These are phyloP conservation scores for Mycena capillaripes DNA, from an alignment of 768 basidiomycete species.

Conservation along the genomic window DNA sequence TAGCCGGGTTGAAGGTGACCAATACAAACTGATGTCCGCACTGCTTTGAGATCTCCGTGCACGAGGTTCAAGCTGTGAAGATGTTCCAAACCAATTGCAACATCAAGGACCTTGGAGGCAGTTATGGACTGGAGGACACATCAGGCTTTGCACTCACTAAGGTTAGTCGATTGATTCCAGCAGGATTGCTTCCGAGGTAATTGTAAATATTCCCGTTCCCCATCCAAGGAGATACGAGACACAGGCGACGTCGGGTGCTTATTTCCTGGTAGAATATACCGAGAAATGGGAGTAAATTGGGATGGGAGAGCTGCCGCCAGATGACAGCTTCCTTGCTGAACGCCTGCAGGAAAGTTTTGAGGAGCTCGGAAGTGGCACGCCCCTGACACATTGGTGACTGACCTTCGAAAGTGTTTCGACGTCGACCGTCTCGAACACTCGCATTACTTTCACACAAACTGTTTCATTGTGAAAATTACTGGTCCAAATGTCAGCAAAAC, in stretches of 20 bases:
- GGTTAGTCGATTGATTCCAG: constrained; percentile 35
- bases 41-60: constrained; percentile 48
- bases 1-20: neutral
- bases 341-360: neutral
- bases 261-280: constrained; percentile 37
- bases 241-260: constrained; percentile 28
- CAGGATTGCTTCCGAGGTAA: constrained; percentile 44
- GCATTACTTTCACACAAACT: constrained; percentile 21
- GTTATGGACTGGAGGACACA: neutral
- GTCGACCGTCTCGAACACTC: constrained; percentile 10
- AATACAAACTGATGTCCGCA: constrained; percentile 25
- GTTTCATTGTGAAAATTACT: neutral
- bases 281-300: constrained; percentile 47
- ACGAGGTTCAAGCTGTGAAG: constrained; percentile 42
- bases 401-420: constrained; percentile 3
- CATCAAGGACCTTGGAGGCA: constrained; percentile 36
- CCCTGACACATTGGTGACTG: neutral
- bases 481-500: constrained; percentile 23
- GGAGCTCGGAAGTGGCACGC: neutral
- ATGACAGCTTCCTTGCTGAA: constrained; percentile 26
- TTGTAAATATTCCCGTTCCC: constrained; percentile 43
- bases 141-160: constrained; percentile 43
- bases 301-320: constrained; percentile 48
- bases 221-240: constrained; percentile 58
- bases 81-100: constrained; percentile 44